A percentile compares a stretch with the other conserved stretches of the same genome.
phyloP scores from a whole-genome alignment of 352 stramenopile genomes.

The Globisporangium sylvaticum region DNA sequence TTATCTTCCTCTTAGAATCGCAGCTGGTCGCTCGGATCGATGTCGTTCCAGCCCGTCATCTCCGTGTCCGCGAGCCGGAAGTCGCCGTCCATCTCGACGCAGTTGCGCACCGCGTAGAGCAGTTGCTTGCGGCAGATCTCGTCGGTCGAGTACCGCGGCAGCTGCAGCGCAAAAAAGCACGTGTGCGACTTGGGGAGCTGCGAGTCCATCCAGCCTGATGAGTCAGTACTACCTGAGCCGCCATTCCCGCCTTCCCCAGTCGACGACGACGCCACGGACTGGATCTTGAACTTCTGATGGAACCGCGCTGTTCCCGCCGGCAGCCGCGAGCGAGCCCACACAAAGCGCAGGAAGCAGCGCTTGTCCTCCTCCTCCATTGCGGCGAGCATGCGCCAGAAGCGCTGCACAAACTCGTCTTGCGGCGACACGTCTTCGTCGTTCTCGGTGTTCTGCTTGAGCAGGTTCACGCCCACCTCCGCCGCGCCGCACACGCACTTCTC shows the following conservation, averaged over 20 bases:
- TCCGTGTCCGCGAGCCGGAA: constrained; percentile 82
- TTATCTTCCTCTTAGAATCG: no score
- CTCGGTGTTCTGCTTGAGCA: constrained; percentile 75
- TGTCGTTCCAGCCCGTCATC: constrained; percentile 9
- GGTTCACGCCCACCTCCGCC: constrained; percentile 63
- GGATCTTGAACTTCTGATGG: constrained; percentile 86
- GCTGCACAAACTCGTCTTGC: constrained; percentile 63
- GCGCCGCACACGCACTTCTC: constrained; percentile 71
- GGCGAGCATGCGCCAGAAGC: constrained; percentile 75
- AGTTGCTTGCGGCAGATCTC: constrained; percentile 63
- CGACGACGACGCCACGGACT: constrained; percentile 36
- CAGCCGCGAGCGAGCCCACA: constrained; percentile 74
- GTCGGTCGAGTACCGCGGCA: constrained; percentile 77
- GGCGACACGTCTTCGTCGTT: constrained; percentile 75
- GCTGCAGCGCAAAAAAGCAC: constrained; percentile 82
- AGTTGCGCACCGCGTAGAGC: constrained; percentile 84
- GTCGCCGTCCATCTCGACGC: constrained; percentile 87
- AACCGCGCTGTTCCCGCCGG: constrained; percentile 61
- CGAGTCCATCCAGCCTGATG: constrained; percentile 35
- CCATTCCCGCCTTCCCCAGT: neutral
- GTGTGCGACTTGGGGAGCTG: constrained; percentile 86
- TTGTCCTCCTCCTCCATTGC: constrained; percentile 61
- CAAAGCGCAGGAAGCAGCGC: constrained; percentile 74
- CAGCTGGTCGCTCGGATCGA: constrained; percentile 6
- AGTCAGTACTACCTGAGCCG: neutral